Evolutionary conservation across 805 yeast species (phyloP), one percentile per base, ranked within the genome.

Genomic region (Yarrowia hollandica): DNA sequence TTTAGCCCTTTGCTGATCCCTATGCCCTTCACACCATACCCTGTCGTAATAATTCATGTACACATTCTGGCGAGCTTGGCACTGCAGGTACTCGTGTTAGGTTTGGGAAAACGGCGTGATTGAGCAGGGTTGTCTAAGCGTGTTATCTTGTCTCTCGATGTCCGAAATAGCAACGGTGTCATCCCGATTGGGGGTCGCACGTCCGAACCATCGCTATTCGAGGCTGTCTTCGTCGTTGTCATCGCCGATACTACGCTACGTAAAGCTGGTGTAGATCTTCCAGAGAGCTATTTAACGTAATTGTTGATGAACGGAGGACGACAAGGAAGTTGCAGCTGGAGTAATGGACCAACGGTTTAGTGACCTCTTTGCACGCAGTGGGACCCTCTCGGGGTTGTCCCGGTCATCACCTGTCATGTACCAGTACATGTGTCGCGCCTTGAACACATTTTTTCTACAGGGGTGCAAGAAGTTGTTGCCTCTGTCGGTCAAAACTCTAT

Each of bases 1-100:
- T n/a, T n/a, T n/a, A n/a, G n/a, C n/a, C n/a, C n/a, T n/a, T n/a
- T n/a, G n/a, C n/a, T n/a, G n/a, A n/a, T n/a, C n/a, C n/a, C n/a
- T n/a, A n/a, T n/a, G n/a, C n/a, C n/a, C n/a, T n/a, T n/a, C n/a
- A n/a, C n/a, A n/a, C n/a, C n/a, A n/a, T n/a, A n/a, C n/a, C 19
- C 3, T 22, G 19, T 23, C 14, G 30, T 11, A 1, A 39, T 21
- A n/a, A n/a, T 12, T 19, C 39, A 5, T 12, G 8, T 14, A n/a
- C 21, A 41, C 46, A 41, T 41, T 41, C 46, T 41, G 16, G 31
- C 46, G 46, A 25, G 46, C 46, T 41, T 41, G 46, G 46, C 46
- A 23, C 46, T 41, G 46, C 46, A 41, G 46, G 46, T 41, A 41
- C 46, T 41, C 21, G 15, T 6, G 46, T 25, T 41, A 41, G 28